Percentiles rank a stretch among this genome's conserved stretches.
Evolutionary conservation across 1,284 basidiomycete species (phyloP).

Genomic region (Sporisorium iseilematis-ciliati): DNA sequence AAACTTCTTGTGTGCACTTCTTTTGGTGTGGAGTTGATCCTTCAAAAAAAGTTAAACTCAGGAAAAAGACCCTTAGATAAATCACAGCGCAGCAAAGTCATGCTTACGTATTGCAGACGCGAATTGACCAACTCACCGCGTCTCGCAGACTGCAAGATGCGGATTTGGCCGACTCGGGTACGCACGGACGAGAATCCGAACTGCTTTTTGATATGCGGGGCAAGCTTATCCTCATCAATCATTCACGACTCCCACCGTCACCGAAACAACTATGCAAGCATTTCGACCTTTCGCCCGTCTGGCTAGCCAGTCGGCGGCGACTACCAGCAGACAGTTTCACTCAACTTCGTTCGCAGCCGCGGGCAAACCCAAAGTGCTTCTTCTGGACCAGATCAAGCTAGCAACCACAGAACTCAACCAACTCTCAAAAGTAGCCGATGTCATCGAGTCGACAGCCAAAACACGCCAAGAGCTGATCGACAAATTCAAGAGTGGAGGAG

Average conservation of each 20-base stretch:
- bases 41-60: neutral
- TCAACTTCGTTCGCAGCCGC: conserved; percentile 4
- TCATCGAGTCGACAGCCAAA: conserved; percentile 41
- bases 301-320: neutral
- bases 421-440: conserved; percentile 38
- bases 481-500: conserved; percentile 45
- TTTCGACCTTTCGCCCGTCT: neutral
- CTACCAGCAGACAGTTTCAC: conserved; percentile 13
- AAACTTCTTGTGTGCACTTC: neutral
- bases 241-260: neutral
- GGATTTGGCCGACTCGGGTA: neutral
- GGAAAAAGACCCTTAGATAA: conserved; percentile 13
- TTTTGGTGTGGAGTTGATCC: neutral
- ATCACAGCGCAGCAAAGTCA: conserved; percentile 10
- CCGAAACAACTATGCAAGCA: conserved; percentile 6
- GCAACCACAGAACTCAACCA: conserved; percentile 48
- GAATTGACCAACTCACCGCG: too few relatives aligned
- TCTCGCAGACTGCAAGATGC: too few relatives aligned
- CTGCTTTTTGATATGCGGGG: neutral
- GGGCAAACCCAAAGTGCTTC: conserved; percentile 53
- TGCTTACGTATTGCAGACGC: conserved; percentile 29
- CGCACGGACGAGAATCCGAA: neutral
- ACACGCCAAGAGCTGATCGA: conserved; percentile 48
- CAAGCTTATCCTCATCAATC: neutral
- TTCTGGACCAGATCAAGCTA: conserved; percentile 60